Evolutionary conservation across 768 basidiomycete species (phyloP).

Genomic region (Leucosporidium creatinivorum): DNA sequence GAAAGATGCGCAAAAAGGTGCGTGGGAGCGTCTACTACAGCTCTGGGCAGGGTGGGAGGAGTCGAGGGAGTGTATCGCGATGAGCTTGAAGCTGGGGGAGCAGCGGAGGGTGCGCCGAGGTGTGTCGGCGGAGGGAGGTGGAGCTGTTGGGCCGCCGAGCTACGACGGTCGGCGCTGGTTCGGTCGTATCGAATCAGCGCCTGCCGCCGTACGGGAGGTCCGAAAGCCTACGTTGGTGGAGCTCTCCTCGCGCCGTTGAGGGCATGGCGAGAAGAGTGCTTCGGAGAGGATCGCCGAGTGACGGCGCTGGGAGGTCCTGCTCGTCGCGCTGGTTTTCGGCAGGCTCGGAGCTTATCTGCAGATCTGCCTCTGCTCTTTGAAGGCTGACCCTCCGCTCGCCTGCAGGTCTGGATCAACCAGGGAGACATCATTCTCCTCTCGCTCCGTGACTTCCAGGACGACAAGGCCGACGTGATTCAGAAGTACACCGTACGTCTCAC

Average conservation of each 20-base stretch:
- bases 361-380: too few relatives aligned
- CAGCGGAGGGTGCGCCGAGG: neutral
- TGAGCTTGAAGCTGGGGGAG: neutral
- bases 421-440: conserved; percentile 93
- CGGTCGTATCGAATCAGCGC: too few relatives aligned
- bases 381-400: neutral
- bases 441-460: conserved; percentile 96
- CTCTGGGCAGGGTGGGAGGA: neutral
- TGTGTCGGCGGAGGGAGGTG: neutral
- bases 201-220: too few relatives aligned
- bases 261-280: too few relatives aligned
- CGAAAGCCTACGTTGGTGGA: too few relatives aligned
- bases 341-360: too few relatives aligned
- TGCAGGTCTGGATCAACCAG: conserved; percentile 96
- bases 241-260: too few relatives aligned
- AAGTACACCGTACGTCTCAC: conserved; percentile 63
- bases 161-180: neutral
- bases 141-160: neutral
- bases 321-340: too few relatives aligned
- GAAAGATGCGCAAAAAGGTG: conserved; percentile 99
- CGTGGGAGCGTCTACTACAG: conserved; percentile 33
- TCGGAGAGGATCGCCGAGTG: too few relatives aligned
- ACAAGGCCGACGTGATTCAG: conserved; percentile 98
- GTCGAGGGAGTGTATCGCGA: too few relatives aligned
- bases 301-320: too few relatives aligned